Base-by-base conservation (phyloP, 257 asterid genomes). In the Paulownia fortunei region DNA sequence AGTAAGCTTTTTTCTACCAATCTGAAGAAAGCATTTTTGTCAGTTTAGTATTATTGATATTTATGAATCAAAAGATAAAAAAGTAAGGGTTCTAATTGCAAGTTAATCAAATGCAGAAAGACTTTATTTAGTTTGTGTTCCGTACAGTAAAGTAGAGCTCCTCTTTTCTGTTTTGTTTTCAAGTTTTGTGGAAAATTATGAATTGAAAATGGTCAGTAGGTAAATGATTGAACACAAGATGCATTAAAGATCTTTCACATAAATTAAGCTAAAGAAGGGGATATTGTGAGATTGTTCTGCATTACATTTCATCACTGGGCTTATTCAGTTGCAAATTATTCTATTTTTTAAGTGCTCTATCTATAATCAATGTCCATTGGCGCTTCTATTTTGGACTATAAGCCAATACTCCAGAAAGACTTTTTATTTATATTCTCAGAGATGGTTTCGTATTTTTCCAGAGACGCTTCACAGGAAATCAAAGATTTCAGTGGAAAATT, bases 31-130 rank as follows among this genome's bases (percentile, higher is more conserved):
- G 79, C 84, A 74, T 72, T 82, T 77, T 61, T 87, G 60, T 76
- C 84, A 74, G 97, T 97, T 92, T 63, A 75, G 86, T 69, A 54
- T 46, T 62, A 21, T 56, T 49, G 27, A 23, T 52, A 42, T 8
- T 36, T 5, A 19, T 37, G 26, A 54, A 16, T 39, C 46, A 18
- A 68, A 27, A 8, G 3, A 8, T 0, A n/a, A 51, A 34, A 12
- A 39, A 23, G 51, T 11, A 62, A 60, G 13, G 44, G 30, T 16
- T 23, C 1, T 49, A 12, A 59, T 8, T 52, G 7, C 23, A 62
- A 5, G 26, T 8, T 39, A 34, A 26, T 64, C 74, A 76, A 19
- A 64, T 27, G 36, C 21, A 5, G 21, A 34, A 15, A 9, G 6
- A 51, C 8, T n/a, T 39, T 56, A 58, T 24, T 56, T 41, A 54